These are phyloP conservation scores for Bondarzewia mesenterica DNA, from an alignment of 1,284 basidiomycete genomes.

Conservation along the genomic window DNA sequence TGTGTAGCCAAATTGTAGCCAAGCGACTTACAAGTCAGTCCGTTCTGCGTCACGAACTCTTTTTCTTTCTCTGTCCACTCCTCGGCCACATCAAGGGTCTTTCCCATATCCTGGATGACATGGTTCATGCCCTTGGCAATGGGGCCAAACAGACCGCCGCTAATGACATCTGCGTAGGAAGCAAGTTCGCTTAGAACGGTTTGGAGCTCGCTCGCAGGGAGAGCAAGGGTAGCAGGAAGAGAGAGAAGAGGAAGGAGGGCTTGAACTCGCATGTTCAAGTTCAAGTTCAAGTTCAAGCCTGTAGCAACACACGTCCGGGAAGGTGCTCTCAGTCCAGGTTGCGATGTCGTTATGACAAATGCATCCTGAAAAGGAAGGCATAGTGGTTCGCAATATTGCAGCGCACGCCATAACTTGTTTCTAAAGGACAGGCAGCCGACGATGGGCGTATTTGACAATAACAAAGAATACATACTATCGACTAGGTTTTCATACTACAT, in stretches of 20 bases:
- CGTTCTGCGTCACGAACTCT: slow-evolving; percentile 60
- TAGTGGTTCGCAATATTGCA: no score
- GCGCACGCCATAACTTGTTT: no score
- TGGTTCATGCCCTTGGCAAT: slow-evolving; percentile 33
- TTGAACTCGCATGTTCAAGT: not conserved
- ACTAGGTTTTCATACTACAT: no score
- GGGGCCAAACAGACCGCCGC: slow-evolving; percentile 9
- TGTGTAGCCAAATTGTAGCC: not conserved
- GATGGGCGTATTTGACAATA: no score
- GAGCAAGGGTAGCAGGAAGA: slow-evolving; percentile 14
- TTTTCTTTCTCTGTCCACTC: slow-evolving; percentile 45
- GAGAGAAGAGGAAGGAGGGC: slow-evolving; percentile 15
- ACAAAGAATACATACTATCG: no score
- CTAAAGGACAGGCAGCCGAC: no score
- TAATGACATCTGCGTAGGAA: slow-evolving; percentile 8
- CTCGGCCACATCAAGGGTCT: slow-evolving; percentile 23
- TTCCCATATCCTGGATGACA: slow-evolving; percentile 27
- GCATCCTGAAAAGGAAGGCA: no score
- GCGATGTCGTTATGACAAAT: no score
- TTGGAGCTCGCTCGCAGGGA: slow-evolving; percentile 23
- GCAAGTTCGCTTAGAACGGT: slow-evolving; percentile 24
- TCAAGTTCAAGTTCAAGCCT: not conserved
- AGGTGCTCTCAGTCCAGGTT: not conserved
- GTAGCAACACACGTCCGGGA: not conserved
- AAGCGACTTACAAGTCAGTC: slow-evolving; percentile 45